A percentile compares a stretch with the other conserved stretches of the same genome.
Conservation (phyloP, 441 rosid species). For the Pelargonium fulgidum region DNA sequence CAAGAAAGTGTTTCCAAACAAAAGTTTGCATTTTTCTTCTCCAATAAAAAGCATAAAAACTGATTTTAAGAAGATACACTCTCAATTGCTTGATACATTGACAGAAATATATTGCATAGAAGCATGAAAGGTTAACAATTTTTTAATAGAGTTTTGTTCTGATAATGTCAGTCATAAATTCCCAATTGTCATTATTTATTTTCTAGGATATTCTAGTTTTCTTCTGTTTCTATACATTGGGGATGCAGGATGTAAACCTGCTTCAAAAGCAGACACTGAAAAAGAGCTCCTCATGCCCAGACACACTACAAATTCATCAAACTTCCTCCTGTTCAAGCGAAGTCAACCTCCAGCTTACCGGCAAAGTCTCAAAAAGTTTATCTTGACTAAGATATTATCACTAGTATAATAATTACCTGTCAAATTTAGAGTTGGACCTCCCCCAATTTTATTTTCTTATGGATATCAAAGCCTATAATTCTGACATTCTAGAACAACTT, state of each 20-base stretch:
- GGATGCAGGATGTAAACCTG: background rate
- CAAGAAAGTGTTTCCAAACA: slow-evolving; percentile 33
- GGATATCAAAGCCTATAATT: background rate
- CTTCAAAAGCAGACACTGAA: background rate
- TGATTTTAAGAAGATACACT: background rate
- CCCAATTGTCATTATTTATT: background rate
- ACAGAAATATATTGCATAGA: slow-evolving; percentile 4
- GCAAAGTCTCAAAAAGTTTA: background rate
- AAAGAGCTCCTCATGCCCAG: background rate
- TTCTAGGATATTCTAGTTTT: background rate
- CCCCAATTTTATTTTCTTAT: background rate
- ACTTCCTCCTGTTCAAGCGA: background rate
- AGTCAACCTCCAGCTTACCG: background rate
- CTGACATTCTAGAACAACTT: background rate
- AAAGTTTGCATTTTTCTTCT: slow-evolving; percentile 24
- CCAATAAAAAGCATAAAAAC: slow-evolving; percentile 1
- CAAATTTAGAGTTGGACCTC: background rate
- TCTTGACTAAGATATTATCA: background rate
- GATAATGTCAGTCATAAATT: background rate
- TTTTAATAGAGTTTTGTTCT: background rate
- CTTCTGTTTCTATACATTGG: background rate
- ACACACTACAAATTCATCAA: background rate
- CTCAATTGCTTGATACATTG: background rate
- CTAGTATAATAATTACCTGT: background rate
- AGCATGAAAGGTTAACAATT: background rate